These are phyloP conservation scores for Aspergillus versicolor DNA, from an alignment of 2,329 filamentous ascomycete species.

Conservation along the genomic window DNA sequence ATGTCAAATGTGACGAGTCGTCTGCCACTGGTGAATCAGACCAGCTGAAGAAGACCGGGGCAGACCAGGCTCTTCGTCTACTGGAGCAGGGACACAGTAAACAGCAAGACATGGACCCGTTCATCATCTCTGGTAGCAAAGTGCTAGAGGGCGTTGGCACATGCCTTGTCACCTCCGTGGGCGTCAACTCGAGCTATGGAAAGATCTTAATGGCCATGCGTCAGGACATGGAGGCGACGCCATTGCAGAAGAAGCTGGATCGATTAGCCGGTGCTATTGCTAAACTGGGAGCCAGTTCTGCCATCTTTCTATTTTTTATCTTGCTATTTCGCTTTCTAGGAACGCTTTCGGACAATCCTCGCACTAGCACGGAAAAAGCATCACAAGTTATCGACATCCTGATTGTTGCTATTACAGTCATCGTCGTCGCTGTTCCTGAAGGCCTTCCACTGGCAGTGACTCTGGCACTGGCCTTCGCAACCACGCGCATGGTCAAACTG, in stretches of 20 bases:
- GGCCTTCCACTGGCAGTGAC: constrained; percentile 73
- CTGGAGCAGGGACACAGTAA: constrained; percentile 63
- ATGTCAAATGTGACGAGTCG: constrained; percentile 70
- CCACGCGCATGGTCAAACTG: constrained; percentile 70
- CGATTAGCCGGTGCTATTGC: constrained; percentile 72
- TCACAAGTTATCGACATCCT: constrained; percentile 69
- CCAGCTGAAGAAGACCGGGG: constrained; percentile 65
- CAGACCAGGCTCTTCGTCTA: constrained; percentile 63
- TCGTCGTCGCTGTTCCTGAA: constrained; percentile 65
- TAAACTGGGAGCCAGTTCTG: constrained; percentile 60
- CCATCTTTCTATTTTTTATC: constrained; percentile 77
- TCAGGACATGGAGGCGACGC: constrained; percentile 71
- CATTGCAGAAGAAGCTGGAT: constrained; percentile 72
- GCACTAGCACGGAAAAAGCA: constrained; percentile 64
- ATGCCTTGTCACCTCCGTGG: constrained; percentile 74
- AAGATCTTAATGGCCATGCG: constrained; percentile 74
- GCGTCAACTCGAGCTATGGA: constrained; percentile 69
- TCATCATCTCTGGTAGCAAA: constrained; percentile 77
- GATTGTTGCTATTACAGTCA: constrained; percentile 72
- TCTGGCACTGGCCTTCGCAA: constrained; percentile 70
- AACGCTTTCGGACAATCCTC: constrained; percentile 55
- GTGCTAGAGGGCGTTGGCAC: constrained; percentile 73
- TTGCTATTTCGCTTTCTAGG: constrained; percentile 81
- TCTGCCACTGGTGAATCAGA: constrained; percentile 76
- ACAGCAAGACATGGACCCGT: constrained; percentile 60